Percentiles rank a stretch among this genome's conserved stretches.
These are phyloP conservation scores for Sugiyamaella americana DNA, from an alignment of 805 yeast genomes.

Conservation along the genomic window DNA sequence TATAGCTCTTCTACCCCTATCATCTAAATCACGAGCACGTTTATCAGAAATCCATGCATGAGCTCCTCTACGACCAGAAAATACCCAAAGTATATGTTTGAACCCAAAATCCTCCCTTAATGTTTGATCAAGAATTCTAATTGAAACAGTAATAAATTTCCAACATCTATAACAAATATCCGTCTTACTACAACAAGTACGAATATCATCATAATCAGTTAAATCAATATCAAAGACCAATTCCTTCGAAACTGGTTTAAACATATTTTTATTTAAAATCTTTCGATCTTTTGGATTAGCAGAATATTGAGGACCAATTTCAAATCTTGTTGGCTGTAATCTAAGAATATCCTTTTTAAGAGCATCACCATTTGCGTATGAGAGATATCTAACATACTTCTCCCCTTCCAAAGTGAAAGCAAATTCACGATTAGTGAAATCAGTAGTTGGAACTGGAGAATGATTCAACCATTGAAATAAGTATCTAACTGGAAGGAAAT, in stretches of 20 bases:
- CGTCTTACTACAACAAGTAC: constrained; percentile 90
- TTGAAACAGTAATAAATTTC: constrained; percentile 84
- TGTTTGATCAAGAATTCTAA: constrained; percentile 64
- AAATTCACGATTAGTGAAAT: constrained; percentile 84
- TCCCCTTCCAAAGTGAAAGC: constrained; percentile 82
- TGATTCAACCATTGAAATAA: constrained; percentile 90
- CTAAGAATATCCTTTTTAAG: constrained; percentile 70
- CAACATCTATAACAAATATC: constrained; percentile 85
- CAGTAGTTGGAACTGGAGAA: constrained; percentile 64
- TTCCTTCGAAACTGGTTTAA: constrained; percentile 81
- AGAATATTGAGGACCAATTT: constrained; percentile 87
- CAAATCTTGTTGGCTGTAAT: constrained; percentile 84
- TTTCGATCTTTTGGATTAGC: constrained; percentile 85
- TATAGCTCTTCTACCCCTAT: constrained; percentile 66
- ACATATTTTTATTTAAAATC: constrained; percentile 62
- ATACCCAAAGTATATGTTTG: constrained; percentile 83
- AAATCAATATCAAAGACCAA: constrained; percentile 94
- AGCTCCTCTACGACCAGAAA: constrained; percentile 97
- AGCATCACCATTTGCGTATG: constrained; percentile 59
- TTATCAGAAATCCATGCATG: constrained; percentile 96
- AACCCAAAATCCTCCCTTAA: constrained; percentile 87
- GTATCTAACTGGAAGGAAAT: constrained; percentile 64
- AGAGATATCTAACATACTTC: constrained; percentile 84
- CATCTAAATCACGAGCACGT: constrained; percentile 70
- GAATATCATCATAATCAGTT: constrained; percentile 89